Conservation (phyloP, 495 filamentous ascomycete species). For the Amniculicola lignicola region DNA sequence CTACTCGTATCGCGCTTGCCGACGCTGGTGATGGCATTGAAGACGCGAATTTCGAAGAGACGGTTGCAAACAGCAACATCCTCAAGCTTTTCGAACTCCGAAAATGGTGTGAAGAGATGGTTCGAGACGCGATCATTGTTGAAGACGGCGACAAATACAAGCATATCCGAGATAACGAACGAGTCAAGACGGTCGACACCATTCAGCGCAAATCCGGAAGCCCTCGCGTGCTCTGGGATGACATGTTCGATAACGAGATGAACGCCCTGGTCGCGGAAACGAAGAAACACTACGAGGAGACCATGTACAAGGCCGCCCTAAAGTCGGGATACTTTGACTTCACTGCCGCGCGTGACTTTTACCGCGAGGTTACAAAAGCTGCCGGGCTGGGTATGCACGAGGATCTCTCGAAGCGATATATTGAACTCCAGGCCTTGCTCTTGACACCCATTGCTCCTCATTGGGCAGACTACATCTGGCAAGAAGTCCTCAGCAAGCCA, state of each 20-base stretch:
- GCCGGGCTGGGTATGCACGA: conserved; percentile 80
- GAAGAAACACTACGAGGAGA: conserved; percentile 67
- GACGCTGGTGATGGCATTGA: conserved; percentile 78
- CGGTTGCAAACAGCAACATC: conserved; percentile 86
- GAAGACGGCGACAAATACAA: conserved; percentile 35
- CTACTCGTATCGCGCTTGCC: conserved; percentile 83
- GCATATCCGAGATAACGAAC: conserved; percentile 51
- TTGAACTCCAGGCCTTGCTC: conserved; percentile 81
- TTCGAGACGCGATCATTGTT: conserved; percentile 47
- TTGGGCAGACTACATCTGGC: conserved; percentile 93
- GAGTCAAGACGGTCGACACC: conserved; percentile 49
- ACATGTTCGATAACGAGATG: conserved; percentile 90
- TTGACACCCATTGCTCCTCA: conserved; percentile 82
- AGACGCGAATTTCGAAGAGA: conserved; percentile 80
- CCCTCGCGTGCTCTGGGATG: conserved; percentile 71
- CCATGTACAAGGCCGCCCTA: conserved; percentile 86
- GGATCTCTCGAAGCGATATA: conserved; percentile 69
- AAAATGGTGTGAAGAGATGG: conserved; percentile 87
- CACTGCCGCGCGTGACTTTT: conserved; percentile 78
- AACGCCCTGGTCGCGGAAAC: conserved; percentile 76
- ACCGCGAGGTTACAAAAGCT: conserved; percentile 73
- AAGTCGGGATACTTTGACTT: conserved; percentile 83
- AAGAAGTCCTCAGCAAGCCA: conserved; percentile 75
- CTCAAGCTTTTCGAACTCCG: conserved; percentile 79
- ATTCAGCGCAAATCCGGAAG: conserved; percentile 59